Evolutionary conservation across 1,139 yeast species (phyloP).

Genomic region (Yamadazyma conglobata): DNA sequence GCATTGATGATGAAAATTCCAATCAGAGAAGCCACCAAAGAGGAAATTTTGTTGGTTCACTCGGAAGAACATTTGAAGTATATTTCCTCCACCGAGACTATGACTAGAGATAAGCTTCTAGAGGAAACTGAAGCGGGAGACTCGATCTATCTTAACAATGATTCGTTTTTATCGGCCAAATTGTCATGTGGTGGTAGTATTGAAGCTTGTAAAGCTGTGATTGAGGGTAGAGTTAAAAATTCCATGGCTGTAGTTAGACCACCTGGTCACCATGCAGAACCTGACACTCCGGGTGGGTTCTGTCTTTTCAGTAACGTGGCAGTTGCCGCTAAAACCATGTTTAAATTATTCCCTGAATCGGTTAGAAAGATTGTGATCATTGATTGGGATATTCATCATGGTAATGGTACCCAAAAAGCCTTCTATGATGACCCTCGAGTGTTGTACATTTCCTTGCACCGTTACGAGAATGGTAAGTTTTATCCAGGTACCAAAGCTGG

Average conservation of each 20-base stretch:
- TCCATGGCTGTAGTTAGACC: conserved; percentile 95
- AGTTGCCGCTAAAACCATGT: conserved; percentile 86
- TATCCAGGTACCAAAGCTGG: conserved; percentile 92
- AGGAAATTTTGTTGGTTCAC: conserved; percentile 86
- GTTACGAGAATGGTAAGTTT: conserved; percentile 88
- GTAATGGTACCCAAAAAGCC: conserved; percentile 95
- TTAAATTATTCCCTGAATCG: conserved; percentile 81
- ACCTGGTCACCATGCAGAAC: conserved; percentile 99
- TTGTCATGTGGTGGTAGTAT: conserved; percentile 96
- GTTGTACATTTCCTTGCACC: conserved; percentile 82
- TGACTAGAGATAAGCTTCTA: conserved; percentile 75
- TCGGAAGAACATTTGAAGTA: conserved; percentile 74
- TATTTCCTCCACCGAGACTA: conserved; percentile 69
- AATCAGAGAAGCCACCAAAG: conserved; percentile 81
- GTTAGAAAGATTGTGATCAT: conserved; percentile 79
- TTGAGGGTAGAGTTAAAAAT: conserved; percentile 88
- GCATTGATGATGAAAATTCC: conserved; percentile 86
- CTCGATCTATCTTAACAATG: conserved; percentile 92
- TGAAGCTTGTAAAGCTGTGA: conserved; percentile 93
- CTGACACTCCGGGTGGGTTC: conserved; percentile 95
- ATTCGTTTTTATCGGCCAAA: conserved; percentile 81
- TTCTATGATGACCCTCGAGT: conserved; percentile 88
- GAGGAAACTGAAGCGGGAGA: conserved; percentile 91
- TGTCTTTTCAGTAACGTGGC: conserved; percentile 96
- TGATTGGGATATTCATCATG: conserved; percentile 99